A percentile compares a stretch with the other conserved stretches of the same genome.
Evolutionary conservation across 2,329 filamentous ascomycete genomes (phyloP).

Genomic region (Tolypocladium tundrense): DNA sequence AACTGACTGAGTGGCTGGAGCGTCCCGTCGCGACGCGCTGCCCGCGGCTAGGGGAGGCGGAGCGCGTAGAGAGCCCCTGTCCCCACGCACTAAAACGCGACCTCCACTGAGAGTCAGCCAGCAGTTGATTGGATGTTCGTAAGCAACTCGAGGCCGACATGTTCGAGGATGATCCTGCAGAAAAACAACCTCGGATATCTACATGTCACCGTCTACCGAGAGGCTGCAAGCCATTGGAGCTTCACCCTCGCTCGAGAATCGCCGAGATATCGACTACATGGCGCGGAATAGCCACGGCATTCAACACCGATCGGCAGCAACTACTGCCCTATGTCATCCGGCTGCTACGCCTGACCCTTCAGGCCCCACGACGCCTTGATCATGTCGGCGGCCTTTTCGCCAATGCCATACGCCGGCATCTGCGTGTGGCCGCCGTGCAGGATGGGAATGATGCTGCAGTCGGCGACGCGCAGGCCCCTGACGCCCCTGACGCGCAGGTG

Average conservation of each 20-base stretch:
- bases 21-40: neutral
- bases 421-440: conserved; percentile 33
- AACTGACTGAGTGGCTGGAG: neutral
- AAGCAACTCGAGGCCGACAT: too few species aligned
- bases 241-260: too few species aligned
- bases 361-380: conserved; percentile 1
- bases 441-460: conserved; percentile 37
- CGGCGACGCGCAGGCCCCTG: conserved; percentile 36
- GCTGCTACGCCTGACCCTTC: neutral
- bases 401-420: conserved; percentile 44
- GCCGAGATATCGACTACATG: neutral
- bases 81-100: neutral
- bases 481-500: conserved; percentile 39
- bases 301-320: neutral
- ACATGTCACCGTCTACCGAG: too few species aligned
- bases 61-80: neutral
- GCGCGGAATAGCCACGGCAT: neutral
- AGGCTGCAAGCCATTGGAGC: too few species aligned
- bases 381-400: conserved; percentile 30
- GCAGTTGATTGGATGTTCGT: neutral
- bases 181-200: too few species aligned
- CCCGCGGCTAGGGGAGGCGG: neutral
- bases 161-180: too few species aligned
- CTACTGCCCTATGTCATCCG: neutral
- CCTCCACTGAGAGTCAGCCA: neutral